Evolutionary conservation across 1,284 basidiomycete genomes (phyloP), one percentile per base, ranked within the genome.

Genomic region (Abortiporus biennis): DNA sequence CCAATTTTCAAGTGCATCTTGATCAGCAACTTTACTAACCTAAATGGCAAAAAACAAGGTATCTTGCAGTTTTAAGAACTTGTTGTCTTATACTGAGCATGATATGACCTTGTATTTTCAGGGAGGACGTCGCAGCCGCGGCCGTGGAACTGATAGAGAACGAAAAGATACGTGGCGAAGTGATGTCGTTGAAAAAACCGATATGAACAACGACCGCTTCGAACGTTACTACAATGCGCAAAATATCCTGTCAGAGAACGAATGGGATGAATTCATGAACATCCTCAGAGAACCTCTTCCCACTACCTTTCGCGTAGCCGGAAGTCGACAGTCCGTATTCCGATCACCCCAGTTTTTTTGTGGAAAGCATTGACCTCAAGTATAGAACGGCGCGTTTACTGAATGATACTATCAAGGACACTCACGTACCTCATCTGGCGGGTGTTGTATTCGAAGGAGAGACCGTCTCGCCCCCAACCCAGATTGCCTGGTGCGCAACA

Each of bases 241-340:
- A 55, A 68, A 73, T n/a, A 77, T 89, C 36, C 61, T 91, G 4
- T 66, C 76, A 0, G 74, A 76, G 1, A 75, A 74, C 3, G 91
- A 98, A 63, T 98, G 92, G 91, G 74, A 80, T 3, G 42, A 53
- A 0, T 91, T 97, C 53, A 66, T 95, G 55, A 71, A 78, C 6
- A 63, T 76, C 0, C 62, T 96, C 49, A 74, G 80, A 36, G 68
- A 71, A 23, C 87, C 90, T 27, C 67, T 99, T 24, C 96, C 96
- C 1, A 95, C 92, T 1, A 97, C 95, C 0, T 99, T 99, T 64
- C 77, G 96, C 33, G 85, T 99, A 17, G 87, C 93, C 0, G 89
- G 91, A 1, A 90, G 82, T 51, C 74, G 91, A 59, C 77, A 86
- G 91, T 93, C 59, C 82, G 74, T 37, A 19, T 36, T 33, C 29